Conservation (phyloP, 2,329 filamentous ascomycete species). For the Xylariales sp. region DNA sequence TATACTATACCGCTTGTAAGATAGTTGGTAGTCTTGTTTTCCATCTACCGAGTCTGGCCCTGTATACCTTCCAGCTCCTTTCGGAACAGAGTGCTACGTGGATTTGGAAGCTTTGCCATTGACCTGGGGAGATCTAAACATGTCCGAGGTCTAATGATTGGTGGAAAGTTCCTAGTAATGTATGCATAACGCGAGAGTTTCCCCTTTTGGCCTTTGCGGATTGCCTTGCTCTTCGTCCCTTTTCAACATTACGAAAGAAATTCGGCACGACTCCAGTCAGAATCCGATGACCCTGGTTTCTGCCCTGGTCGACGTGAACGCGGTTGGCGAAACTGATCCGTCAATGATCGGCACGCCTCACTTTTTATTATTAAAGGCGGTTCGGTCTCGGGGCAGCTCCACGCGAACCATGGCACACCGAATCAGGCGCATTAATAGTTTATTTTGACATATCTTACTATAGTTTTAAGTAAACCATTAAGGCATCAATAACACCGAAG, state of each 20-base stretch:
- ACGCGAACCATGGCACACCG: conserved; percentile 23
- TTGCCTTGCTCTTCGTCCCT: conserved; percentile 6
- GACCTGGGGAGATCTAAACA: not conserved
- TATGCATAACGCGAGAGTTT: conserved; percentile 17
- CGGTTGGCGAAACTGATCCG: conserved; percentile 15
- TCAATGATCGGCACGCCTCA: conserved; percentile 17
- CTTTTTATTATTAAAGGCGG: conserved; percentile 5
- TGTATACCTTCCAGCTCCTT: too few relatives aligned
- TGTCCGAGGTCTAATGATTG: conserved; percentile 21
- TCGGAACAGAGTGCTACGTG: too few relatives aligned
- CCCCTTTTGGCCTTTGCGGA: conserved; percentile 20
- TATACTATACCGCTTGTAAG: too few relatives aligned
- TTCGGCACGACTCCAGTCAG: not conserved
- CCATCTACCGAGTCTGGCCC: too few relatives aligned
- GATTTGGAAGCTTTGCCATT: not conserved
- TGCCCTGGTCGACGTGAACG: conserved; percentile 12
- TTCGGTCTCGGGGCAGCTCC: conserved; percentile 33
- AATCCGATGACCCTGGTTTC: too few relatives aligned
- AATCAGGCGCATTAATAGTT: conserved; percentile 18
- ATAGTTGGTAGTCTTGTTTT: too few relatives aligned
- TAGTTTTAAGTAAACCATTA: not conserved
- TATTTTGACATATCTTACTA: conserved; percentile 15
- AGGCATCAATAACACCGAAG: not conserved
- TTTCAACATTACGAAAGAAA: not conserved
- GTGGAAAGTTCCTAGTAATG: conserved; percentile 30